A percentile compares a stretch with the other conserved stretches of the same genome.
phyloP scores from a whole-genome alignment of 805 yeast species.

The Metschnikowia proteae region DNA sequence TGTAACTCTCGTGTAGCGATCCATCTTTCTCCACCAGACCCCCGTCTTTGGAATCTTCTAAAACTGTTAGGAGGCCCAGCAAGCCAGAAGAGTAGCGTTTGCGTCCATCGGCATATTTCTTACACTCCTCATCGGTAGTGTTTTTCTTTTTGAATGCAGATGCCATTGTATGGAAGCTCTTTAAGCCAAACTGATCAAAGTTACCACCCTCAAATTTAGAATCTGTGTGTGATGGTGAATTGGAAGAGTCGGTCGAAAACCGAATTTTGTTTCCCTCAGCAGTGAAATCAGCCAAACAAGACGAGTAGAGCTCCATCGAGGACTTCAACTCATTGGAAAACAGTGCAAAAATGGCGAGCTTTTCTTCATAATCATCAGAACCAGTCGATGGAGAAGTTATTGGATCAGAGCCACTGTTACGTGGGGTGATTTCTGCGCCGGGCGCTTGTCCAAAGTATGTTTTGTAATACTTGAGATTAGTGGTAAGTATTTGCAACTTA shows the following conservation, averaged over 20 bases:
- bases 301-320: conserved; percentile 29
- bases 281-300: conserved; percentile 26
- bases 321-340: conserved; percentile 30
- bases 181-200: conserved; percentile 20
- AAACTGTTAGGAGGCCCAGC: conserved; percentile 37
- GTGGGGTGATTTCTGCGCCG: neutral
- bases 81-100: conserved; percentile 36
- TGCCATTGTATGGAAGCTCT: conserved; percentile 31
- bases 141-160: conserved; percentile 23
- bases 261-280: conserved; percentile 11
- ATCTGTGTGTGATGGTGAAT: conserved; percentile 15
- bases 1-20: conserved; percentile 27
- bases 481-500: conserved; percentile 29
- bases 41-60: conserved; percentile 27
- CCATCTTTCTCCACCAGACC: neutral
- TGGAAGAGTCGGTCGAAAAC: conserved; percentile 7
- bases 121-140: conserved; percentile 12
- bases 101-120: conserved; percentile 13
- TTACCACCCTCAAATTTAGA: conserved; percentile 20
- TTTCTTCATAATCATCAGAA: conserved; percentile 34
- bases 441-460: conserved; percentile 22
- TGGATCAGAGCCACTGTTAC: neutral
- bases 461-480: conserved; percentile 35
- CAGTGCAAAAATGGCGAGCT: conserved; percentile 33
- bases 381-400: conserved; percentile 8